Base-by-base conservation (phyloP, 371 early-diverging fungal genomes). In the Smittium culicis region DNA sequence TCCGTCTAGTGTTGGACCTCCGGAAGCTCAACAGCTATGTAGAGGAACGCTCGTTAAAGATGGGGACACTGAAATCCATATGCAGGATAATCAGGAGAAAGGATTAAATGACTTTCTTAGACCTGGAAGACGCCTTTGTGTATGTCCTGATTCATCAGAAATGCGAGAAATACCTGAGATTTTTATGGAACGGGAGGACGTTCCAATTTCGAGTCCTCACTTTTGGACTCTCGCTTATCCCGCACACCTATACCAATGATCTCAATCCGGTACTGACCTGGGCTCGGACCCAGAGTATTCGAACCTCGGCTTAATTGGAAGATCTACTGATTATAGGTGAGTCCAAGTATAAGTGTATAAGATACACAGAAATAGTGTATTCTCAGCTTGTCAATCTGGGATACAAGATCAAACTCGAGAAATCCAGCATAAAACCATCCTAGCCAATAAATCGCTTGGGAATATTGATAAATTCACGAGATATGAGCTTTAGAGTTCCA, bases 211-310 rank as follows among this genome's bases (percentile, higher is more conserved):
- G 69, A 2, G 73, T 76, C 0, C 62, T 75, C 29, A 72, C 80
- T 0, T 82, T 82, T 63, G 82, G 79, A 2, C 72, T 82, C 0
- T 73, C 79, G 0, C 71, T 77, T n/a, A 72, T 74, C 1, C 80
- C 79, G 0, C 69, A 66, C 2, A 72, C 74, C 17, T 82, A 80
- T 58, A 80, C 80, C 5, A 74, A 73, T 58, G 65, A 77, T 25
- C 69, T 79, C 20, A 70, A 71, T 27, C 72, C 79, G 0, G 69
- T 74, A 0, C 58, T 79, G 31, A 69, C 63, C 31, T 77, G 77
- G 60, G 66, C 70, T 14, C 68, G 75, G 27, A 66, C 34, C 2
- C 68, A 72, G 17, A 77, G 77, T 0, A 70, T 71, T 33, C 66
- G 79, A 25, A 63, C 77, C 16, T 70, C 64, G 2, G 72, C 73